Percentiles rank a stretch among this genome's conserved stretches.
phyloP scores from a whole-genome alignment of 2,329 filamentous ascomycete genomes.

The Scedosporium aurantiacum region DNA sequence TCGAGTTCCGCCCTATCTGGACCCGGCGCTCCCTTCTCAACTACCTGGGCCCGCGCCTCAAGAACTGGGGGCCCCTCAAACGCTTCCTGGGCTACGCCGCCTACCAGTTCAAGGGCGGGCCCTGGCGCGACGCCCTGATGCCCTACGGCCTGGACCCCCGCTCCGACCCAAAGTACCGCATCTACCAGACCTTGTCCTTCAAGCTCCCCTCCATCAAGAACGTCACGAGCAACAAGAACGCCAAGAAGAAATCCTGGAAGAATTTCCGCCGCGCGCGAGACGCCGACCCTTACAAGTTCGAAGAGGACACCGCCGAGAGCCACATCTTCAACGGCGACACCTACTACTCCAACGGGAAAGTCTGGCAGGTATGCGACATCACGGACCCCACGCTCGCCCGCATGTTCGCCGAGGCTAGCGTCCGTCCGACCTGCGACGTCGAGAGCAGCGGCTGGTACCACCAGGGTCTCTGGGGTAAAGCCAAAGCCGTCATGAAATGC shows the following conservation, averaged over 20 bases:
- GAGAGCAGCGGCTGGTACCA: conserved; percentile 72
- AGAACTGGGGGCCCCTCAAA: conserved; percentile 50
- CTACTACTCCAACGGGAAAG: conserved; percentile 69
- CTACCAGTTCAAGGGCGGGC: conserved; percentile 86
- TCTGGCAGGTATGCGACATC: conserved; percentile 92
- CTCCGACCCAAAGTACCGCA: conserved; percentile 60
- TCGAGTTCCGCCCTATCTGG: conserved; percentile 71
- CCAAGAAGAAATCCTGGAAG: conserved; percentile 38
- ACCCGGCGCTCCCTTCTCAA: conserved; percentile 76
- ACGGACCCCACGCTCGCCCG: conserved; percentile 62
- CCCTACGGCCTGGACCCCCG: conserved; percentile 81
- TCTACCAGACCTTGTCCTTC: conserved; percentile 86
- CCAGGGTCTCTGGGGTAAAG: conserved; percentile 71
- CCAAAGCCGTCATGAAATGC: conserved; percentile 76
- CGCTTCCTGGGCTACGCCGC: conserved; percentile 73
- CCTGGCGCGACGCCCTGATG: conserved; percentile 82
- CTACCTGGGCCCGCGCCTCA: conserved; percentile 42
- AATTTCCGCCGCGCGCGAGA: conserved; percentile 30
- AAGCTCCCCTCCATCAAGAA: conserved; percentile 43
- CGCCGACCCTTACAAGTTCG: conserved; percentile 25
- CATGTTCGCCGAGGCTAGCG: conserved; percentile 52
- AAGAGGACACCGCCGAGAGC: conserved; percentile 32
- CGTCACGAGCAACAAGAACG: conserved; percentile 24
- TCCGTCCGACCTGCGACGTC: conserved; percentile 47
- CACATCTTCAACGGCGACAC: conserved; percentile 77